Percentiles rank a stretch among this genome's conserved stretches.
phyloP scores from a whole-genome alignment of 1,284 basidiomycete genomes.

The Entoloma clypeatum region DNA sequence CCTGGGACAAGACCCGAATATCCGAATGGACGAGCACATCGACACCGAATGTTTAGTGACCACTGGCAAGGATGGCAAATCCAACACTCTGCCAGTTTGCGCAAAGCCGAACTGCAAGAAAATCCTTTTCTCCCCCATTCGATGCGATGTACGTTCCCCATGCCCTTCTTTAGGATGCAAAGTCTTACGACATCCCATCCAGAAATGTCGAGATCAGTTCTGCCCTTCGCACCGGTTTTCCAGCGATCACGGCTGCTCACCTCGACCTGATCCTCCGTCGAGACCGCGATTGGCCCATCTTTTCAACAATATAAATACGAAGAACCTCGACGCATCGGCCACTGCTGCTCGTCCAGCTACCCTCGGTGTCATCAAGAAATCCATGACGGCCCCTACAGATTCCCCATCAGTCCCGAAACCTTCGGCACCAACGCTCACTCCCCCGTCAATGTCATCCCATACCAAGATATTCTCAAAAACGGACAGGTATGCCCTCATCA shows the following conservation, averaged over 20 bases:
- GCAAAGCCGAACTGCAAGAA: slow-evolving; percentile 63
- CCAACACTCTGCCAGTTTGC: slow-evolving; percentile 56
- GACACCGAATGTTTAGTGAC: slow-evolving; percentile 59
- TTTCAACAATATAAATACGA: slow-evolving; percentile 23
- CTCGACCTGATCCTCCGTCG: slow-evolving; percentile 23
- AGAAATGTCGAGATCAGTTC: slow-evolving; percentile 69
- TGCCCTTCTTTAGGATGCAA: slow-evolving; percentile 1
- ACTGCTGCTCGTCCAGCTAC: slow-evolving; percentile 41
- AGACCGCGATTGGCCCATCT: slow-evolving; percentile 19
- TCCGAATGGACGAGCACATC: slow-evolving; percentile 72
- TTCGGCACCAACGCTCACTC: slow-evolving; percentile 20
- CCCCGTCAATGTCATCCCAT: slow-evolving; percentile 18
- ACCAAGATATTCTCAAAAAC: slow-evolving; percentile 58
- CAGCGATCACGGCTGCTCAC: slow-evolving; percentile 54
- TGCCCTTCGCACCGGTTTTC: slow-evolving; percentile 75
- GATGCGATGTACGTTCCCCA: slow-evolving; percentile 55
- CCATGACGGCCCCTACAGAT: slow-evolving; percentile 22
- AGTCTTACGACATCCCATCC: slow-evolving; percentile 2
- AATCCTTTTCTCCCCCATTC: slow-evolving; percentile 66
- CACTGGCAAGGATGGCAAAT: slow-evolving; percentile 50
- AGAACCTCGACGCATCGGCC: slow-evolving; percentile 33
- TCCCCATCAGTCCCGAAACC: slow-evolving; percentile 16
- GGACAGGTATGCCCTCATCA: slow-evolving; percentile 57
- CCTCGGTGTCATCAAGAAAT: slow-evolving; percentile 42
- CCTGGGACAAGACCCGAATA: slow-evolving; percentile 71